A percentile compares a stretch with the other conserved stretches of the same genome.
These are phyloP conservation scores for Pyronema domesticum DNA, from an alignment of 495 filamentous ascomycete genomes.

Conservation along the genomic window DNA sequence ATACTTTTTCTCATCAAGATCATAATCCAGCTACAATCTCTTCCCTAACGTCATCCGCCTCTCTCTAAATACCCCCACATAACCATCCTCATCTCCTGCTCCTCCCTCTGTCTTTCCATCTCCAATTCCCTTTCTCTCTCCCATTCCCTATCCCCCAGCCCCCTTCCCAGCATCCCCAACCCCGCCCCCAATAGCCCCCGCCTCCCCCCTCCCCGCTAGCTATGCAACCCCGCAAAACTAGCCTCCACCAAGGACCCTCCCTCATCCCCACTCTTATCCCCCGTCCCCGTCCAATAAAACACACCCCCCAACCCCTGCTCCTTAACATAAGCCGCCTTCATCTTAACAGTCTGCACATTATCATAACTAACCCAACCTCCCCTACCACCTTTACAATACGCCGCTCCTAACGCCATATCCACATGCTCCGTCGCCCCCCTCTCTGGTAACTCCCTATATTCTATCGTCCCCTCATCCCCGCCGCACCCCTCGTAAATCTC, in stretches of 20 bases:
- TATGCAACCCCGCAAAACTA: slow-evolving; percentile 54
- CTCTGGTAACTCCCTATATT: slow-evolving; percentile 61
- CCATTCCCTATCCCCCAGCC: not conserved
- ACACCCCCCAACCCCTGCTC: slow-evolving; percentile 60
- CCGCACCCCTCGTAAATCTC: slow-evolving; percentile 45
- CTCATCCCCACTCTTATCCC: slow-evolving; percentile 44
- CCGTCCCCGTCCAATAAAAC: slow-evolving; percentile 86
- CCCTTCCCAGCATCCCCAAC: not conserved
- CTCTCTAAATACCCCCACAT: too few species aligned
- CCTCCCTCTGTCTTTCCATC: too few species aligned
- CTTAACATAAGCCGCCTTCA: slow-evolving; percentile 68
- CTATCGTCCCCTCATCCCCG: slow-evolving; percentile 58
- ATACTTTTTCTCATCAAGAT: too few species aligned
- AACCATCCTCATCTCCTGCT: too few species aligned
- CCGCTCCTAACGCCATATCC: slow-evolving; percentile 48
- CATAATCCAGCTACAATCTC: too few species aligned
- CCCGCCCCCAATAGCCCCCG: not conserved
- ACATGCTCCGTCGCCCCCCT: slow-evolving; percentile 49
- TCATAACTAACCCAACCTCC: slow-evolving; percentile 82
- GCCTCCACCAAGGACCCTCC: slow-evolving; percentile 44
- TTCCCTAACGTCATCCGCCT: too few species aligned
- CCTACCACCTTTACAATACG: slow-evolving; percentile 62
- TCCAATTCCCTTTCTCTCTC: too few species aligned
- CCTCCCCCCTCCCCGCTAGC: not conserved
- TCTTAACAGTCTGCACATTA: slow-evolving; percentile 62